A percentile compares a stretch with the other conserved stretches of the same genome.
Evolutionary conservation across 2,329 filamentous ascomycete genomes (phyloP).

Genomic region (Fusarium graminum): DNA sequence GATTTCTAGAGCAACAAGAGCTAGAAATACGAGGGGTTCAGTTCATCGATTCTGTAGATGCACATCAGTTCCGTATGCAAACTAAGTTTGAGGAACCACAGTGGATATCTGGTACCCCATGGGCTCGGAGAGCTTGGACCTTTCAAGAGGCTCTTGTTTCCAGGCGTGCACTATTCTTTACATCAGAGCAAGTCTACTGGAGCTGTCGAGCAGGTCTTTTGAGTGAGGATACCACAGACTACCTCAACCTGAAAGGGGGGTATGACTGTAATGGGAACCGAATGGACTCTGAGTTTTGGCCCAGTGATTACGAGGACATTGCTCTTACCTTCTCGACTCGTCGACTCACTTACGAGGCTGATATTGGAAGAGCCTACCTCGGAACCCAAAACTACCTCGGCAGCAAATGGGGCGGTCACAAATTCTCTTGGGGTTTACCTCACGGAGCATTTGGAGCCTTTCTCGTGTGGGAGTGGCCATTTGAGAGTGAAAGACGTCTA

Average conservation of each 20-base stretch:
- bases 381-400: background rate
- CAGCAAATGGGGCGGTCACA: background rate
- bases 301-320: background rate
- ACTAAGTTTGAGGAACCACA: background rate
- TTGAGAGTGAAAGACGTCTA: accelerated
- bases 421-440: constrained; percentile 2
- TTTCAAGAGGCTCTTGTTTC: constrained; percentile 2
- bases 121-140: background rate
- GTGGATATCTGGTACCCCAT: background rate
- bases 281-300: background rate
- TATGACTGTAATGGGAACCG: background rate
- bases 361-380: background rate
- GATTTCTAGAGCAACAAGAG: background rate
- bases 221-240: background rate
- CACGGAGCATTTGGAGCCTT: background rate
- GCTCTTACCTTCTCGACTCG: background rate
- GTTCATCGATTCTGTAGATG: background rate
- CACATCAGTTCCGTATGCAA: background rate
- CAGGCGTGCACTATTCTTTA: background rate
- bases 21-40: background rate
- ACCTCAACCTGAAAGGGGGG: background rate
- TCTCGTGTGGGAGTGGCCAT: background rate
- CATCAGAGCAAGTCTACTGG: background rate
- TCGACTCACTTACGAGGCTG: background rate
- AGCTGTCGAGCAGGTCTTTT: background rate